These are phyloP conservation scores for Pelargonium fulgidum DNA, from an alignment of 441 rosid genomes.

Conservation along the genomic window DNA sequence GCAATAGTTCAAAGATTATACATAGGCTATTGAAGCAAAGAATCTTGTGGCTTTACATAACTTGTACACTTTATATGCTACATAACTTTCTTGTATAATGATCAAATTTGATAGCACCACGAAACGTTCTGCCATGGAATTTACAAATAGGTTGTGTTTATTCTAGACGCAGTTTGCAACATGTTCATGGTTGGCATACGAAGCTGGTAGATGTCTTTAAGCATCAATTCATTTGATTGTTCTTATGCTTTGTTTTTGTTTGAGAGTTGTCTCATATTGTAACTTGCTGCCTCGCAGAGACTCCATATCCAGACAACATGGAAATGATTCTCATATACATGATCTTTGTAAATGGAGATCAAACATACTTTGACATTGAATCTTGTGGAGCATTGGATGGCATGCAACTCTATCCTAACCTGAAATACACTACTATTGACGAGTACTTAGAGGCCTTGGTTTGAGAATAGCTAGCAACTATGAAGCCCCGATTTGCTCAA, in stretches of 20 bases:
- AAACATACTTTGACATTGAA: slow-evolving; percentile 41
- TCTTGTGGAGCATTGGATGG: slow-evolving; percentile 39
- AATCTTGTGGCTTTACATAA: too few species aligned
- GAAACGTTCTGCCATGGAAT: too few species aligned
- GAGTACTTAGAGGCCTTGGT: slow-evolving; percentile 37
- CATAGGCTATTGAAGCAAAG: too few species aligned
- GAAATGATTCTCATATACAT: slow-evolving; percentile 44
- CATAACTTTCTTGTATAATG: too few species aligned
- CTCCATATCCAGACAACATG: slow-evolving; percentile 46
- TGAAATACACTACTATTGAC: slow-evolving; percentile 39
- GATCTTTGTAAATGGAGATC: slow-evolving; percentile 50
- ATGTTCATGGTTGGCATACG: too few species aligned
- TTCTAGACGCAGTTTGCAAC: too few species aligned
- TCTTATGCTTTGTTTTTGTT: slow-evolving; percentile 8
- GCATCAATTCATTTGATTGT: neutral
- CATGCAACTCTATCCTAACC: slow-evolving; percentile 37
- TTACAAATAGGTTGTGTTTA: too few species aligned
- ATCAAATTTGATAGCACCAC: too few species aligned
- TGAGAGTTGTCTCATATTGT: neutral
- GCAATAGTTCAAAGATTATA: too few species aligned
- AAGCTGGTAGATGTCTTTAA: too few species aligned
- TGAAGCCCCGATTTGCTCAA: too few species aligned
- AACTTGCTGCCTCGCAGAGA: slow-evolving; percentile 34
- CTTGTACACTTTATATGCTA: too few species aligned
- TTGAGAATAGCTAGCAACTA: neutral